Evolutionary conservation across 2,329 filamentous ascomycete genomes (phyloP), one percentile per base, ranked within the genome.

Genomic region (Microdochium nivale): DNA sequence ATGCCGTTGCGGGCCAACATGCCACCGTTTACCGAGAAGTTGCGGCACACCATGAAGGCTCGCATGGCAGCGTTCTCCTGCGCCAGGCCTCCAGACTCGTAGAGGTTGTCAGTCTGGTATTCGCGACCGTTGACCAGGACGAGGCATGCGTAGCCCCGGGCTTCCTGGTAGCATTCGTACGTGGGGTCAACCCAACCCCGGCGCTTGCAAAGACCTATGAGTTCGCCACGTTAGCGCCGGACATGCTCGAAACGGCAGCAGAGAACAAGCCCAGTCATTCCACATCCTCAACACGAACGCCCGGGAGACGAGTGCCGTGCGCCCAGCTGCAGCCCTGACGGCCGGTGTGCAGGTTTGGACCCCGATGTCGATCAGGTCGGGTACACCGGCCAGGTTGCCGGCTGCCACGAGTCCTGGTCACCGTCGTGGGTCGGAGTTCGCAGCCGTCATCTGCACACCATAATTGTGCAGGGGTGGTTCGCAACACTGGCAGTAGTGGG

Each of bases 11-110:
- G 79, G 56, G 81, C 82, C 56, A 85, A 75, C 90, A 95, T 96
- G 66, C 92, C 92, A 62, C 95, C 90, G 67, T 96, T 96, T 69
- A 95, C 88, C 52, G 90, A 95, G 73, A 96, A 96, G 77, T 96
- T 96, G 58, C 90, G 87, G 77, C 92, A 96, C 59, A 96, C 94
- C 83, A 96, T 92, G 71, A 96, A 97, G 53, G 92, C 92, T 56
- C 90, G 87, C 81, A 95, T 95, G 54, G 92, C 92, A 25, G 92
- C 92, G 62, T 92, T 94, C 69, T 97, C 91, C 65, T 90, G 88
- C 47, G 92, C 92, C 58, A 95, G 77, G 48, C 81, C 76, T 66
- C 92, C 88, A 56, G 86, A 88, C 66, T 88, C 84, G 72, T 94
- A 95, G 57, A 86, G 81, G 35, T 87, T 80, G 68, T 96, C 90